These are phyloP conservation scores for Cylindrotheca closterium DNA, from an alignment of 108 stramenopile genomes.

Conservation along the genomic window DNA sequence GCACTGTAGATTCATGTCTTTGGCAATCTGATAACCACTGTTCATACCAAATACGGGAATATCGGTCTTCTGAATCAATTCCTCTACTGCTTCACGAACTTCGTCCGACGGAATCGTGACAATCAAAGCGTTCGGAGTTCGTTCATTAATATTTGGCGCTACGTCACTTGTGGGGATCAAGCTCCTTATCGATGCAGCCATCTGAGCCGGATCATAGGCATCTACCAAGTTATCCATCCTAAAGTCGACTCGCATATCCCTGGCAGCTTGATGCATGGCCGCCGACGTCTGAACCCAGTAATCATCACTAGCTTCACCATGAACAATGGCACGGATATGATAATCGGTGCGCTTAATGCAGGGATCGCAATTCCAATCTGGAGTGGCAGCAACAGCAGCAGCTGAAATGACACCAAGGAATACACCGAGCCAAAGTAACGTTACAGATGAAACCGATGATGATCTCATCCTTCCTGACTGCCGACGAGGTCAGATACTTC, in stretches of 20 bases:
- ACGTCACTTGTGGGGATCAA: background rate
- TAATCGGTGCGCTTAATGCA: constrained; percentile 17
- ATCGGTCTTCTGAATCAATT: background rate
- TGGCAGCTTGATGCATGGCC: background rate
- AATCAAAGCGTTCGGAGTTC: constrained; percentile 25
- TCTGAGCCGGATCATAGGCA: background rate
- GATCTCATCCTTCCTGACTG: too few relatives aligned
- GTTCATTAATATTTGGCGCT: too few relatives aligned
- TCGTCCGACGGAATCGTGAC: constrained; percentile 3
- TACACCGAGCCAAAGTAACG: too few relatives aligned
- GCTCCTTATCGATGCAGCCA: background rate
- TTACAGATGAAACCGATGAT: too few relatives aligned
- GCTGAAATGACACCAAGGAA: too few relatives aligned
- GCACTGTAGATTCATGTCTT: background rate
- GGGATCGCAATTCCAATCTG: constrained; percentile 22
- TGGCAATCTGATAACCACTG: constrained; percentile 9
- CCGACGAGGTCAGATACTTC: too few relatives aligned
- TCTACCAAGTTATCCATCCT: background rate
- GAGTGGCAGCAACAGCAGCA: background rate
- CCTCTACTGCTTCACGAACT: constrained; percentile 12
- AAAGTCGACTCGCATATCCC: background rate
- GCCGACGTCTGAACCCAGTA: background rate
- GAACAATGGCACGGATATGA: constrained; percentile 10
- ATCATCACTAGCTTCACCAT: background rate
- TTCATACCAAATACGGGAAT: constrained; percentile 20